Conservation (phyloP, 768 basidiomycete genomes). For the Coprinopsis sp. region DNA sequence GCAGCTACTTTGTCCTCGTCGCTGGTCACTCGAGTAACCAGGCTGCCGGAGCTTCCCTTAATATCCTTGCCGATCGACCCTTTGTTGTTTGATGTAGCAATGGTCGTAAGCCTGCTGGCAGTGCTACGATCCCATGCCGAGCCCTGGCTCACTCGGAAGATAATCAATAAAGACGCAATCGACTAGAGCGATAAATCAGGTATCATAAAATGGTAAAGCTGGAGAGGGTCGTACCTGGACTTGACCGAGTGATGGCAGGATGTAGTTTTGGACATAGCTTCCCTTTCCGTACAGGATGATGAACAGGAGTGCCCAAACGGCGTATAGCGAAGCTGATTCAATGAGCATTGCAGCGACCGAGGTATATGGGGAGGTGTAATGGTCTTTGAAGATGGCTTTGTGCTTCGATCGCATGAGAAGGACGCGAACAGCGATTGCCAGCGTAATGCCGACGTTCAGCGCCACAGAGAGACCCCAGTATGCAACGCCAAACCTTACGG, state of each 20-base stretch:
- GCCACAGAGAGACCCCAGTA: slow-evolving; percentile 33
- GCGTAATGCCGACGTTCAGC: slow-evolving; percentile 34
- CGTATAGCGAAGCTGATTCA: slow-evolving; percentile 35
- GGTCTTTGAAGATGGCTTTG: slow-evolving; percentile 17
- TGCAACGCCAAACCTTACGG: slow-evolving; percentile 28
- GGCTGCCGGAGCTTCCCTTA: too few species aligned
- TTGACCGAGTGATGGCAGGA: slow-evolving; percentile 21
- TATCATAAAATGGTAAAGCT: not conserved
- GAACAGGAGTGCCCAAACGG: slow-evolving; percentile 27
- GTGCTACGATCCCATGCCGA: slow-evolving; percentile 12
- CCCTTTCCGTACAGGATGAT: slow-evolving; percentile 28
- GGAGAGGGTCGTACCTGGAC: slow-evolving; percentile 15
- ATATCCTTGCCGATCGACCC: too few species aligned
- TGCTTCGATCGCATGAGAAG: slow-evolving; percentile 22
- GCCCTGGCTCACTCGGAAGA: slow-evolving; percentile 17
- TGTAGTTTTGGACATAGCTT: slow-evolving; percentile 22
- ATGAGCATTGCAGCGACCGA: slow-evolving; percentile 31
- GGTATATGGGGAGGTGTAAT: slow-evolving; percentile 26
- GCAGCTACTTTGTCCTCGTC: too few species aligned
- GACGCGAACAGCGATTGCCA: slow-evolving; percentile 32
- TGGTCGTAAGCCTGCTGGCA: too few species aligned
- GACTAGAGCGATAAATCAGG: not conserved
- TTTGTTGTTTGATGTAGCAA: too few species aligned
- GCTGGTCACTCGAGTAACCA: too few species aligned
- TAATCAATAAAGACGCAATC: slow-evolving; percentile 17